Conservation (phyloP, 345 rosid genomes). For the Eucalyptus erythrocorys region DNA sequence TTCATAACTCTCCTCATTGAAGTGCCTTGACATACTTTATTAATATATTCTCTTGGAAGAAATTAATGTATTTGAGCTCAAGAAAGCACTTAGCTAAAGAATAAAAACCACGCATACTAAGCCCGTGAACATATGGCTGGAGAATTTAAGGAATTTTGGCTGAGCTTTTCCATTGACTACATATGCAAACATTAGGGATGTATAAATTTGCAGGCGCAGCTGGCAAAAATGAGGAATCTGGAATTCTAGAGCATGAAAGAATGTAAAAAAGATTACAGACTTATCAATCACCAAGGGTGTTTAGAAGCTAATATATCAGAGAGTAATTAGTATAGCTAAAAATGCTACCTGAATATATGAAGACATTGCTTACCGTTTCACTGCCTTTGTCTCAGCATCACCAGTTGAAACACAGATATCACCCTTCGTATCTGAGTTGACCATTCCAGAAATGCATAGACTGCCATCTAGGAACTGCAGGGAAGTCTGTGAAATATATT, state of each 20-base stretch:
- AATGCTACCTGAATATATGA: neutral
- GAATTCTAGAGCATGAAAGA: neutral
- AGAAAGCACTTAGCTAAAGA: neutral
- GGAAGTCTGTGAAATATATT: conserved; percentile 27
- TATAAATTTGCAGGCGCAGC: neutral
- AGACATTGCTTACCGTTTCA: conserved; percentile 27
- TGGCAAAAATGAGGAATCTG: neutral
- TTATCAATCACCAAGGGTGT: neutral
- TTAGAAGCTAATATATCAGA: neutral
- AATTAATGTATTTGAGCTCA: neutral
- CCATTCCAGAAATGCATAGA: conserved; percentile 17
- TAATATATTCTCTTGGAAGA: neutral
- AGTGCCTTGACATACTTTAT: neutral
- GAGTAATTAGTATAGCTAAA: neutral
- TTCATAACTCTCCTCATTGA: neutral
- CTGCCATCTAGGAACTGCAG: conserved; percentile 27
- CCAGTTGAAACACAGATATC: conserved; percentile 7
- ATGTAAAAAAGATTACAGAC: neutral
- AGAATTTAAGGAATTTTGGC: neutral
- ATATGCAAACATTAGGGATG: neutral
- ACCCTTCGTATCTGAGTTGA: conserved; percentile 4
- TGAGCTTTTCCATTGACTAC: neutral
- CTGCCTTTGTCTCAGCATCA: conserved; percentile 19
- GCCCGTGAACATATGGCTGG: neutral
- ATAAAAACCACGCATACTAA: neutral